Conservation (phyloP, 2,329 filamentous ascomycete genomes). For the Paecilomyces sp. region DNA sequence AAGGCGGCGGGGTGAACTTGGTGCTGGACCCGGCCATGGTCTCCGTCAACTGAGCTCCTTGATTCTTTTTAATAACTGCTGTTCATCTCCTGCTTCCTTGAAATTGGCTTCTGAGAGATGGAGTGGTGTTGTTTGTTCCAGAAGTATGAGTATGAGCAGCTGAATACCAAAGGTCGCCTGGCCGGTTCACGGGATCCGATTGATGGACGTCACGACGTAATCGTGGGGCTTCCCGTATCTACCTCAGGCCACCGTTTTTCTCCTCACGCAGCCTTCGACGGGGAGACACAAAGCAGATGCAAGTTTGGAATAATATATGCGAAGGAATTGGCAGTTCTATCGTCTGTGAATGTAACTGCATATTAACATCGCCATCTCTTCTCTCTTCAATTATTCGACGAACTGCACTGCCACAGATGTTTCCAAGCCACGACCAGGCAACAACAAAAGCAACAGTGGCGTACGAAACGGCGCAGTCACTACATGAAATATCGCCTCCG, state of each 20-base stretch:
- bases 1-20: slow-evolving; percentile 32
- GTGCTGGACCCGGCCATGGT: slow-evolving; percentile 4
- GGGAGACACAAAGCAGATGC: background rate
- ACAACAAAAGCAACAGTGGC: too few relatives aligned
- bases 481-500: too few relatives aligned
- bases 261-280: background rate
- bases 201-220: slow-evolving; percentile 12
- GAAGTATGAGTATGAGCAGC: background rate
- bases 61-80: background rate
- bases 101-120: background rate
- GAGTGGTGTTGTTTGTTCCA: background rate
- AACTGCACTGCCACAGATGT: too few relatives aligned
- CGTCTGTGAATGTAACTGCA: too few relatives aligned
- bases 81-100: background rate
- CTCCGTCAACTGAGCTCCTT: background rate
- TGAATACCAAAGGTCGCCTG: background rate
- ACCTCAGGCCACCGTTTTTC: background rate
- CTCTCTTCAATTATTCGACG: background rate
- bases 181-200: background rate
- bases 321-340: too few relatives aligned
- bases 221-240: slow-evolving; percentile 4
- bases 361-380: background rate
- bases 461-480: too few relatives aligned
- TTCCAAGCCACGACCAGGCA: too few relatives aligned
- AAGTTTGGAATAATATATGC: background rate